phyloP scores from a whole-genome alignment of 768 basidiomycete species.

The Lactarius hatsudake region DNA sequence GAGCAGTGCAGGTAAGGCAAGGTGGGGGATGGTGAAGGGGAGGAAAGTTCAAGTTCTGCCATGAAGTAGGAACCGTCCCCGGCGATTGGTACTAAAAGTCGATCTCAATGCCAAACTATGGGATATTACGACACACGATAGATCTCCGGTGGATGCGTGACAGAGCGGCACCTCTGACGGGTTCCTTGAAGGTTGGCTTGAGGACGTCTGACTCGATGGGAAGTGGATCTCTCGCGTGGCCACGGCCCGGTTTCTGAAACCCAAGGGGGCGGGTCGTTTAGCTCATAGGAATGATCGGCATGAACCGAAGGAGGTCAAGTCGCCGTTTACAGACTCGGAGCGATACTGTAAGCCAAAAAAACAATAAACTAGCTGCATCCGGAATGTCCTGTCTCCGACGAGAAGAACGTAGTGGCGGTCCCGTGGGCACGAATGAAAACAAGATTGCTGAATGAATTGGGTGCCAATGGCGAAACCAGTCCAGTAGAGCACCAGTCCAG shows the following conservation, averaged over 20 bases:
- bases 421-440: background rate
- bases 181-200: constrained; percentile 19
- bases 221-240: constrained; percentile 20
- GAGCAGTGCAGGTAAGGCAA: constrained; percentile 13
- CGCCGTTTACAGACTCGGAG: constrained; percentile 16
- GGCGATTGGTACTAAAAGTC: constrained; percentile 11
- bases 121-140: constrained; percentile 26
- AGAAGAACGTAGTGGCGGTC: constrained; percentile 2
- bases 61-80: constrained; percentile 3
- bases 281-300: constrained; percentile 20
- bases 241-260: constrained; percentile 21
- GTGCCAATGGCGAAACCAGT: background rate
- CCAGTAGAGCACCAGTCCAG: background rate
- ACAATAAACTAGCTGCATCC: constrained; percentile 16
- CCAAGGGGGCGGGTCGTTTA: constrained; percentile 10
- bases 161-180: constrained; percentile 14
- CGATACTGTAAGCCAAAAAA: background rate
- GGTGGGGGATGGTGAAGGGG: constrained; percentile 9
- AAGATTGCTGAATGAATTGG: too few relatives aligned
- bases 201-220: background rate
- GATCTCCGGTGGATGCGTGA: constrained; percentile 21
- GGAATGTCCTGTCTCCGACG: background rate
- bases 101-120: constrained; percentile 17
- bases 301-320: constrained; percentile 19
- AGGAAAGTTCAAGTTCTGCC: constrained; percentile 5